Percentiles rank a stretch among this genome's conserved stretches.
Conservation (phyloP, 2,329 filamentous ascomycete species). For the Arthroderma sp. region DNA sequence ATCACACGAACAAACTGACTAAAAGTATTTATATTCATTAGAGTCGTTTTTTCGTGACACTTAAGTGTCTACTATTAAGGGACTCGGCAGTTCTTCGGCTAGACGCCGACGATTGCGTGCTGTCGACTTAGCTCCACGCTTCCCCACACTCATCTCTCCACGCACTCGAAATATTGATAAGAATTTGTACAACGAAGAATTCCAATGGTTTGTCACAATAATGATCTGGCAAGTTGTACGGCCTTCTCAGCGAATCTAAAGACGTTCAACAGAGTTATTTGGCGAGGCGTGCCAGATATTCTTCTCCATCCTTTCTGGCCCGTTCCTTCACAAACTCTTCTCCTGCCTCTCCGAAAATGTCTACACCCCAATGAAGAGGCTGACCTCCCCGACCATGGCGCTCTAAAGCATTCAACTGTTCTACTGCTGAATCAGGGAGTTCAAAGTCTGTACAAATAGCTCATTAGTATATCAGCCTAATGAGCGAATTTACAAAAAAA, state of each 20-base stretch:
- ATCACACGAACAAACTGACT: not conserved
- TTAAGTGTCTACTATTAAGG: too few species aligned
- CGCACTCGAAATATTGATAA: too few species aligned
- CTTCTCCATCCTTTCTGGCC: constrained; percentile 2
- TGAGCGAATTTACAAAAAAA: not conserved
- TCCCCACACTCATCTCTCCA: too few species aligned
- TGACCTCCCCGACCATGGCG: constrained; percentile 2
- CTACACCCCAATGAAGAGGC: constrained; percentile 6
- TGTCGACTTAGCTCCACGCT: too few species aligned
- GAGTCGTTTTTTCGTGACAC: too few species aligned
- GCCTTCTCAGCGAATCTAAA: too few species aligned
- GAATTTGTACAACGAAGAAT: too few species aligned
- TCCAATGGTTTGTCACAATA: too few species aligned
- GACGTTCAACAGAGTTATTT: too few species aligned
- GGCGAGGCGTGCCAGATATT: constrained; percentile 1
- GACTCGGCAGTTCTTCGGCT: too few species aligned
- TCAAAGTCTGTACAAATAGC: constrained; percentile 1
- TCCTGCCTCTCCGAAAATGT: constrained; percentile 7
- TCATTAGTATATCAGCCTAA: not conserved
- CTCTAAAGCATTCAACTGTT: constrained; percentile 5
- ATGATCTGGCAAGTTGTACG: too few species aligned
- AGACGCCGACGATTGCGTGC: too few species aligned
- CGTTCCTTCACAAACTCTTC: constrained; percentile 1
- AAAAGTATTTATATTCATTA: not conserved
- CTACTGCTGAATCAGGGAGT: constrained; percentile 4